Percentiles rank a stretch among this genome's conserved stretches.
Evolutionary conservation across 192 early-diverging fungal species (phyloP).

Genomic region (Chytriomyces sp.): DNA sequence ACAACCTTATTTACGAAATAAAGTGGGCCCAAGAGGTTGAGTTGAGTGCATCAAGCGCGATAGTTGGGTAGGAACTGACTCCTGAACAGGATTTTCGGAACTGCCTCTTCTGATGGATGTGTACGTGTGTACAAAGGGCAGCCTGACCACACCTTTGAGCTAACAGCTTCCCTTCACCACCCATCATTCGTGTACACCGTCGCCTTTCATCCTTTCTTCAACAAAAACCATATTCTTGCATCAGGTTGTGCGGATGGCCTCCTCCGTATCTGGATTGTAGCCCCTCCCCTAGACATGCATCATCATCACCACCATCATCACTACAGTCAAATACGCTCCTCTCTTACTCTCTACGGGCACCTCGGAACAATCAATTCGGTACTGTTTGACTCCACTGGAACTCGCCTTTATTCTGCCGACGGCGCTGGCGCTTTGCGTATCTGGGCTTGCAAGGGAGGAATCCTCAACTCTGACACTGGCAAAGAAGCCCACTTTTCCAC

Average conservation of each 20-base stretch:
- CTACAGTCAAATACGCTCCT: conserved; percentile 12
- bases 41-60: not conserved
- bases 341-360: conserved; percentile 39
- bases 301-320: not conserved
- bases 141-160: conserved; percentile 13
- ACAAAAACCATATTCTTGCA: conserved; percentile 20
- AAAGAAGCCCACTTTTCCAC: conserved; percentile 4
- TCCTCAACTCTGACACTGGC: not conserved
- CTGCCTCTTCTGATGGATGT: conserved; percentile 51
- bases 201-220: conserved; percentile 32
- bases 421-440: conserved; percentile 43
- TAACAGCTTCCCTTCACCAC: conserved; percentile 32
- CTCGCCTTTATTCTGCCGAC: conserved; percentile 46
- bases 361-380: conserved; percentile 39
- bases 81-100: conserved; percentile 35
- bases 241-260: conserved; percentile 45
- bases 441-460: conserved; percentile 39
- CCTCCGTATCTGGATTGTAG: conserved; percentile 43
- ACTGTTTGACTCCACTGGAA: conserved; percentile 41
- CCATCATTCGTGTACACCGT: conserved; percentile 49
- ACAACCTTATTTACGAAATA: conserved; percentile 49
- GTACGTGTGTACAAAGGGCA: conserved; percentile 44
- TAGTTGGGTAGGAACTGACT: not conserved
- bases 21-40: conserved; percentile 45
- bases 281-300: not conserved